phyloP scores from a whole-genome alignment of 371 early-diverging fungal species.

The Apophysomyces elegans region DNA sequence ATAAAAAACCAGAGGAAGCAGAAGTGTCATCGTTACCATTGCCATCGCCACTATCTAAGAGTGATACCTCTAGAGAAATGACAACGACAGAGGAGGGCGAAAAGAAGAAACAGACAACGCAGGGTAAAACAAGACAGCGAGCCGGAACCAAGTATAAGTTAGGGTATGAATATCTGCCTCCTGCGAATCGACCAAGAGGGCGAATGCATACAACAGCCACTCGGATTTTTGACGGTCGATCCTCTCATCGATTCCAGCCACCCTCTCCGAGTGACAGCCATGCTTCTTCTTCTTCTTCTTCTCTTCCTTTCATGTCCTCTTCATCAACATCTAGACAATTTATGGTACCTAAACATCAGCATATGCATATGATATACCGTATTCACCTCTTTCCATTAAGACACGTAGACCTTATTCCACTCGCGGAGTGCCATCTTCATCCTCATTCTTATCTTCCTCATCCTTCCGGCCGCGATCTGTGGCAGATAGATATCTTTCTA shows the following conservation, averaged over 20 bases:
- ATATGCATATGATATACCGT: background rate
- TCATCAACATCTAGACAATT: background rate
- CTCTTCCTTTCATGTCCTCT: background rate
- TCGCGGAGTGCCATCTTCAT: background rate
- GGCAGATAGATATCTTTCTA: background rate
- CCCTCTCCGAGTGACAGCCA: background rate
- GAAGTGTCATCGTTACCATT: background rate
- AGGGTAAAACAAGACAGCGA: background rate
- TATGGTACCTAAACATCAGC: background rate
- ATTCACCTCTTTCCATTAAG: background rate
- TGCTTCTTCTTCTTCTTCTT: background rate
- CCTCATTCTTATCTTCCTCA: background rate
- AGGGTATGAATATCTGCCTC: background rate
- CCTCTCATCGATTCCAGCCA: background rate
- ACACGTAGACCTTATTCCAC: background rate
- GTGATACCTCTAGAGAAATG: background rate
- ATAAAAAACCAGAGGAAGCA: background rate
- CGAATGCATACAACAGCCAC: background rate
- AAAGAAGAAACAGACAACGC: background rate
- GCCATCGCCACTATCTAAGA: background rate
- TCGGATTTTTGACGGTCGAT: background rate
- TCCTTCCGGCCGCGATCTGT: background rate
- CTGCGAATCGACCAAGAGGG: background rate
- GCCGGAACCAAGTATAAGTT: background rate
- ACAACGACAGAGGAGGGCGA: background rate